A percentile compares a stretch with the other conserved stretches of the same genome.
Conservation (phyloP, 2,329 filamentous ascomycete genomes). For the Sclerotinia borealis region DNA sequence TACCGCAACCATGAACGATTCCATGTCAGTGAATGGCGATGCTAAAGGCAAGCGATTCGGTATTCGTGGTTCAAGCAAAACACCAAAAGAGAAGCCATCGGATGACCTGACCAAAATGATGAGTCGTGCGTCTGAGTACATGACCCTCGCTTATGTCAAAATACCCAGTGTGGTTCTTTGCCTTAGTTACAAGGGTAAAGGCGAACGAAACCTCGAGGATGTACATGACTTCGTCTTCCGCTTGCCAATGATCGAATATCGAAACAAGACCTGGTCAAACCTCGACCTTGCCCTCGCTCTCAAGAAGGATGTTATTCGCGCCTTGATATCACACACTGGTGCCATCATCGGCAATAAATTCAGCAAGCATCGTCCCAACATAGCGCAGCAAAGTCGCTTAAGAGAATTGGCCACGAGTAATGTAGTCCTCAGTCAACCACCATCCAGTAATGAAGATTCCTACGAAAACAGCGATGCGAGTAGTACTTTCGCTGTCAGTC, state of each 20-base stretch:
- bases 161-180: constrained; percentile 94
- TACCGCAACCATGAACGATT: constrained; percentile 20
- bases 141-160: constrained; percentile 93
- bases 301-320: constrained; percentile 91
- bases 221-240: constrained; percentile 97
- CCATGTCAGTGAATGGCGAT: constrained; percentile 28
- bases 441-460: constrained; percentile 27
- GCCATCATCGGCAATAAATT: constrained; percentile 98
- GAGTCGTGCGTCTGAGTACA: constrained; percentile 87
- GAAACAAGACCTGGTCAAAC: constrained; percentile 99
- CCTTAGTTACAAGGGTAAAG: constrained; percentile 92
- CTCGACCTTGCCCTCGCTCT: constrained; percentile 86
- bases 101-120: constrained; percentile 98
- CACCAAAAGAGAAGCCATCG: constrained; percentile 56
- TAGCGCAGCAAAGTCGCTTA: constrained; percentile 70
- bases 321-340: constrained; percentile 89
- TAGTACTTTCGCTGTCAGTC: constrained; percentile 24
- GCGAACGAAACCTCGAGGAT: constrained; percentile 91
- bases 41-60: constrained; percentile 46
- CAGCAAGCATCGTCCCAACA: constrained; percentile 76
- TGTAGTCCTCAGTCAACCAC: constrained; percentile 26
- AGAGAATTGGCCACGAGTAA: constrained; percentile 74
- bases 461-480: constrained; percentile 31
- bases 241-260: constrained; percentile 87
- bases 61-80: constrained; percentile 44